Conservation (phyloP, 2,329 filamentous ascomycete genomes). For the Phoma sp. region DNA sequence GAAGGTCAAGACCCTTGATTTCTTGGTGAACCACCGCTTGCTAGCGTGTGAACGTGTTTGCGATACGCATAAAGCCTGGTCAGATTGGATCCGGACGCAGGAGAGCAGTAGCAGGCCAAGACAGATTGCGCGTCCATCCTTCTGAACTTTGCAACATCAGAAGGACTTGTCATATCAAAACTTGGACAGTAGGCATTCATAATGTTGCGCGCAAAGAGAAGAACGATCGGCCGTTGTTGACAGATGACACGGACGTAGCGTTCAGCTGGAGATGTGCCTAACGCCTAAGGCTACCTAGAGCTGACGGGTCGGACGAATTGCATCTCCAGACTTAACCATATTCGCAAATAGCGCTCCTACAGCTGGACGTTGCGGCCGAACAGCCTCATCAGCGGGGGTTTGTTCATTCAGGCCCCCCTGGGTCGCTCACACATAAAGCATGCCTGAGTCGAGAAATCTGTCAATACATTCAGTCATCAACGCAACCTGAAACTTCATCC, state of each 20-base stretch:
- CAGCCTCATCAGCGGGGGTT: conserved; percentile 4
- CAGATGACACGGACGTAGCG: neutral
- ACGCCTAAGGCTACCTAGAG: neutral
- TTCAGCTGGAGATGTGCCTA: neutral
- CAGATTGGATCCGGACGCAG: neutral
- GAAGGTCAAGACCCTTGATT: neutral
- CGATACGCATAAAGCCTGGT: conserved; percentile 1
- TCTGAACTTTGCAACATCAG: no score
- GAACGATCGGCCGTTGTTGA: neutral
- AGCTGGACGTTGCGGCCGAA: conserved; percentile 5
- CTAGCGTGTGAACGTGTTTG: neutral
- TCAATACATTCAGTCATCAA: neutral
- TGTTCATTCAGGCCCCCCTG: neutral
- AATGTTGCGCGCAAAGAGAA: conserved; percentile 1
- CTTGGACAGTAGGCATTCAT: neutral
- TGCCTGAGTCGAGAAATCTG: no score
- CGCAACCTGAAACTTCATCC: neutral
- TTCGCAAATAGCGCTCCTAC: neutral
- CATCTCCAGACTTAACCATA: neutral
- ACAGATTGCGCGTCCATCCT: neutral
- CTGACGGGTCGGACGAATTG: neutral
- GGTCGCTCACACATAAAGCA: neutral
- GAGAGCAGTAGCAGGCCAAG: neutral
- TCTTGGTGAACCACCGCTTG: neutral
- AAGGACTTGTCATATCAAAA: neutral